Conservation (phyloP, 2,329 filamentous ascomycete genomes). For the Trichoderma simmonsii region DNA sequence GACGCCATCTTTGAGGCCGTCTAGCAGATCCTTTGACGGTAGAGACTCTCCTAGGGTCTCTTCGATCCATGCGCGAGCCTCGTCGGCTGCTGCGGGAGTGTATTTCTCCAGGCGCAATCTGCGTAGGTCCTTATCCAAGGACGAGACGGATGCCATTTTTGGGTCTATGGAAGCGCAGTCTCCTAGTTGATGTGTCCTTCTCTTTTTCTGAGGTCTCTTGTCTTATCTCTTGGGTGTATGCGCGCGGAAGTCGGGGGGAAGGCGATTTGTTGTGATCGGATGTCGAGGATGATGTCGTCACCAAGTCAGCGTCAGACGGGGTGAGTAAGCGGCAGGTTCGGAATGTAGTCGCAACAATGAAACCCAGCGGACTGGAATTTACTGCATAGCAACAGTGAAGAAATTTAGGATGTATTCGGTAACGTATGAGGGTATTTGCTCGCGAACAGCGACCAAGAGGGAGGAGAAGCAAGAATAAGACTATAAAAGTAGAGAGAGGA, state of each 20-base stretch:
- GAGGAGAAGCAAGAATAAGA: background rate
- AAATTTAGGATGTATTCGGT: background rate
- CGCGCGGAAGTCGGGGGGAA: background rate
- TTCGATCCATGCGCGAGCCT: constrained; percentile 84
- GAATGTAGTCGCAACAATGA: constrained; percentile 19
- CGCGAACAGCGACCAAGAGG: background rate
- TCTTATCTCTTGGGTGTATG: background rate
- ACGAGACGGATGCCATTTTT: constrained; percentile 86
- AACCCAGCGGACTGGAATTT: constrained; percentile 12
- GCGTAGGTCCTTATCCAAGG: constrained; percentile 92
- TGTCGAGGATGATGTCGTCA: constrained; percentile 18
- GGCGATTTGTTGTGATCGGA: background rate
- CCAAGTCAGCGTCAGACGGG: constrained; percentile 3
- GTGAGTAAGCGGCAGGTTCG: constrained; percentile 17
- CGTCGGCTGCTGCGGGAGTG: constrained; percentile 83
- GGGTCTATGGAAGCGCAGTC: background rate
- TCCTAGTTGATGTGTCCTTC: background rate
- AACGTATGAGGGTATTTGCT: background rate
- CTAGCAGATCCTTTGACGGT: constrained; percentile 72
- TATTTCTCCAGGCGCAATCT: constrained; percentile 90
- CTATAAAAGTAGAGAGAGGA: background rate
- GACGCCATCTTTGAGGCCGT: constrained; percentile 84
- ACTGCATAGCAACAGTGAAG: constrained; percentile 18
- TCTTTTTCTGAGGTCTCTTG: background rate
- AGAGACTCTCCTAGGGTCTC: constrained; percentile 71